phyloP scores from a whole-genome alignment of 2,329 filamentous ascomycete genomes.

The Sclerotinia minor region DNA sequence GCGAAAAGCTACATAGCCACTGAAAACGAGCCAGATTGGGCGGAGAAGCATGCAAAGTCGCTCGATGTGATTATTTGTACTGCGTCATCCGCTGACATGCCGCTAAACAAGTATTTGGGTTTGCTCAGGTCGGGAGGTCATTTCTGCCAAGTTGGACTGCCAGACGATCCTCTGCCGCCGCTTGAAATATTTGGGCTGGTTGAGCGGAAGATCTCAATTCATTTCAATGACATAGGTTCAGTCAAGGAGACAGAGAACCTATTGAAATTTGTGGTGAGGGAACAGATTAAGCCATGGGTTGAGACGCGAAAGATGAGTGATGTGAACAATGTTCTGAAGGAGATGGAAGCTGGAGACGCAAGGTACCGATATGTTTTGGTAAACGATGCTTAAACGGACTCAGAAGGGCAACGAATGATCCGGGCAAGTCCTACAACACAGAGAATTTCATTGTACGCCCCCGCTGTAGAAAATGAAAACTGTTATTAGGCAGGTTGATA shows the following conservation, averaged over 20 bases:
- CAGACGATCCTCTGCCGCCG: slow-evolving; percentile 57
- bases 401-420: not conserved
- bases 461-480: not conserved
- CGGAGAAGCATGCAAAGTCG: slow-evolving; percentile 51
- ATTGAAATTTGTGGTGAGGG: slow-evolving; percentile 58
- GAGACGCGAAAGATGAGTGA: slow-evolving; percentile 57
- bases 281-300: slow-evolving; percentile 59
- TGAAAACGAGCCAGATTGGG: slow-evolving; percentile 58
- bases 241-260: slow-evolving; percentile 61
- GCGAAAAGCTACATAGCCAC: slow-evolving; percentile 58
- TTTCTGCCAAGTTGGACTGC: slow-evolving; percentile 66
- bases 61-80: slow-evolving; percentile 63
- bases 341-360: slow-evolving; percentile 59
- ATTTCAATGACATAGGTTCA: slow-evolving; percentile 42
- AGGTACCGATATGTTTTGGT: slow-evolving; percentile 52
- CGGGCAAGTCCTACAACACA: not conserved
- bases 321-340: slow-evolving; percentile 57
- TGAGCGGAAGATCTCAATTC: slow-evolving; percentile 52
- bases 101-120: slow-evolving; percentile 59
- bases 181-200: slow-evolving; percentile 59
- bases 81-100: slow-evolving; percentile 60
- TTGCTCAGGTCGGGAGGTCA: slow-evolving; percentile 60
- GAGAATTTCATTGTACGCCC: not conserved
- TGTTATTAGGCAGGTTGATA: not conserved
- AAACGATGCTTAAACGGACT: slow-evolving; percentile 42